phyloP scores from a whole-genome alignment of 148 eudicot genomes.

The Vaccinium myrtillus region DNA sequence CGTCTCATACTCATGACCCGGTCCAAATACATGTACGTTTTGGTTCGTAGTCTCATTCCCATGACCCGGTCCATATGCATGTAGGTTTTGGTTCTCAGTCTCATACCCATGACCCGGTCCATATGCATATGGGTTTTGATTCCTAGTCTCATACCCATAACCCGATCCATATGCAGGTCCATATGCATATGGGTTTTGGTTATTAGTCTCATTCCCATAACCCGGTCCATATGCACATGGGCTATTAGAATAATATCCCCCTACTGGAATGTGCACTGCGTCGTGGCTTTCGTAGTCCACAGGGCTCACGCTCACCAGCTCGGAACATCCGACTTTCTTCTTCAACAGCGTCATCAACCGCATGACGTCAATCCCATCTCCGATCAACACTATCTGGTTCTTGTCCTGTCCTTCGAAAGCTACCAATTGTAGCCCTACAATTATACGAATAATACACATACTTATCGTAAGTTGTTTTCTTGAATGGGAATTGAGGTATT shows the following conservation, averaged over 20 bases:
- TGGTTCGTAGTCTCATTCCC: not conserved
- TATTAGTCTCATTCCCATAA: not conserved
- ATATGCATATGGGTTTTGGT: too few species aligned
- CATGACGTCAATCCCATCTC: not conserved
- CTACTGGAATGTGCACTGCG: not conserved
- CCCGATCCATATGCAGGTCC: too few species aligned
- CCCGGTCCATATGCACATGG: not conserved
- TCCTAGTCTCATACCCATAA: too few species aligned
- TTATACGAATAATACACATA: too few species aligned
- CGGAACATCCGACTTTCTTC: slow-evolving; percentile 3
- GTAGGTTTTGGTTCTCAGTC: too few species aligned
- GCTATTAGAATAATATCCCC: too few species aligned
- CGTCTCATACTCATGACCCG: not conserved
- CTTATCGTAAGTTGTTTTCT: too few species aligned
- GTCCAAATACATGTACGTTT: not conserved
- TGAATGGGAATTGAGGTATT: too few species aligned
- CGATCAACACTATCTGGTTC: not conserved
- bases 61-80: not conserved
- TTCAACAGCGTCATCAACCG: not conserved
- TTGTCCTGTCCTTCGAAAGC: not conserved
- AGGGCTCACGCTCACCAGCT: slow-evolving; percentile 17
- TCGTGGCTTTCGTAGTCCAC: too few species aligned
- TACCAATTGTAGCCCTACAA: not conserved
- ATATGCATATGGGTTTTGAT: too few species aligned
- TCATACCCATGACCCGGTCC: too few species aligned